phyloP scores from a whole-genome alignment of 2,329 filamentous ascomycete genomes.

The Chaetomium globosum region DNA sequence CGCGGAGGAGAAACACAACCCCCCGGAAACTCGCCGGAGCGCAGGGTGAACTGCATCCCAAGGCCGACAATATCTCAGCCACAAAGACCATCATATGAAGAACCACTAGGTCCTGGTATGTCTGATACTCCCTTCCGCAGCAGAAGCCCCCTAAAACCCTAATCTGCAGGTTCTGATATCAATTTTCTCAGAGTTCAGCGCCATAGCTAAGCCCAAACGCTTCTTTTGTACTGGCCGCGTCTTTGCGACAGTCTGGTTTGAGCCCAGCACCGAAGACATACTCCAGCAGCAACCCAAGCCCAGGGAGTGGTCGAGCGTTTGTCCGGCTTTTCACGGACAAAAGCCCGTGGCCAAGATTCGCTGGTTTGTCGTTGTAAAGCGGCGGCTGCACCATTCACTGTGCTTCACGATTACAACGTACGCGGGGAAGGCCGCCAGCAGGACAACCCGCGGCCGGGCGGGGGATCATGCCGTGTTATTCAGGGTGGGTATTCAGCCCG shows the following conservation, averaged over 20 bases:
- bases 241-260: conserved; percentile 40
- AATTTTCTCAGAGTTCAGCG: conserved; percentile 30
- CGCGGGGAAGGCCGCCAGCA: conserved; percentile 16
- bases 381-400: conserved; percentile 36
- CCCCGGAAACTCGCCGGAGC: neutral
- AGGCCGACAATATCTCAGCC: neutral
- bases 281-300: conserved; percentile 3
- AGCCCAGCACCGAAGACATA: conserved; percentile 26
- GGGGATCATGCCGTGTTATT: conserved; percentile 37
- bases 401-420: conserved; percentile 39
- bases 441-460: conserved; percentile 22
- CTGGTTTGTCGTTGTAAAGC: conserved; percentile 39
- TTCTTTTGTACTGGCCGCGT: conserved; percentile 39
- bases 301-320: conserved; percentile 26
- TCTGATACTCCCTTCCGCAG: neutral
- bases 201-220: conserved; percentile 36
- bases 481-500: conserved; percentile 29
- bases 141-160: neutral
- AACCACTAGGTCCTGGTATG: conserved; percentile 27
- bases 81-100: conserved; percentile 1
- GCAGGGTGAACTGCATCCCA: neutral
- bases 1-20: neutral
- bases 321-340: conserved; percentile 30
- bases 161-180: neutral
- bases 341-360: conserved; percentile 35